These are phyloP conservation scores for Lichtheimia corymbifera DNA, from an alignment of 371 early-diverging fungal species.

Conservation along the genomic window DNA sequence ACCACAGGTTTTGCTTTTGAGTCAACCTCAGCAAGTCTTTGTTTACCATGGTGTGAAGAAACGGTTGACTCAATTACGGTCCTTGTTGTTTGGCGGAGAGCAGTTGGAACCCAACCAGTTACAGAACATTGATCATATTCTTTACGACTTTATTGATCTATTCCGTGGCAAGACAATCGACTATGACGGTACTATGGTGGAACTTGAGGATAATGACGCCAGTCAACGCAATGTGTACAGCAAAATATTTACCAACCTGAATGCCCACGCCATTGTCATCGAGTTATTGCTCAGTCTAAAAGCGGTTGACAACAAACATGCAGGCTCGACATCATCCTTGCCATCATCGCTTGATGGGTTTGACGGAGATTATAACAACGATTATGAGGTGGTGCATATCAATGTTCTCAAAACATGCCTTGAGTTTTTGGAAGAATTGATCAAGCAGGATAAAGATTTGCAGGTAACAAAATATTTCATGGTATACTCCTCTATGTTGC, in stretches of 20 bases:
- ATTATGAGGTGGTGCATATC: background rate
- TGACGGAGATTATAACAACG: no score
- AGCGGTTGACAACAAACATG: background rate
- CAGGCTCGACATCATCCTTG: background rate
- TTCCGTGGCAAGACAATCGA: conserved; percentile 39
- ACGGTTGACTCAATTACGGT: conserved; percentile 19
- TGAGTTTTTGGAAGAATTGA: conserved; percentile 23
- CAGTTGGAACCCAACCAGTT: conserved; percentile 17
- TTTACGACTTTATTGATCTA: conserved; percentile 32
- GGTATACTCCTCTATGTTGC: background rate
- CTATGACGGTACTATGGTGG: conserved; percentile 18
- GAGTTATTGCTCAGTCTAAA: conserved; percentile 13
- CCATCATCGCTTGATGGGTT: background rate
- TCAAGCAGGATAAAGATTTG: conserved; percentile 25
- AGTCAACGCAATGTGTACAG: conserved; percentile 21
- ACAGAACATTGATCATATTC: conserved; percentile 19
- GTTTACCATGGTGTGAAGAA: conserved; percentile 46
- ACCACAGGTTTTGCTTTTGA: conserved; percentile 33
- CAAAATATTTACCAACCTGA: conserved; percentile 31
- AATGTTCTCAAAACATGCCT: conserved; percentile 17
- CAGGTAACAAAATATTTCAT: conserved; percentile 18
- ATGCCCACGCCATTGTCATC: conserved; percentile 20
- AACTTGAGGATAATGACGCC: conserved; percentile 9
- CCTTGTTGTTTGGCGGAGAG: conserved; percentile 19
- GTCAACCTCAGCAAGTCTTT: conserved; percentile 33